phyloP scores from a whole-genome alignment of 2,329 filamentous ascomycete species.

The Aureobasidium melanogenum region DNA sequence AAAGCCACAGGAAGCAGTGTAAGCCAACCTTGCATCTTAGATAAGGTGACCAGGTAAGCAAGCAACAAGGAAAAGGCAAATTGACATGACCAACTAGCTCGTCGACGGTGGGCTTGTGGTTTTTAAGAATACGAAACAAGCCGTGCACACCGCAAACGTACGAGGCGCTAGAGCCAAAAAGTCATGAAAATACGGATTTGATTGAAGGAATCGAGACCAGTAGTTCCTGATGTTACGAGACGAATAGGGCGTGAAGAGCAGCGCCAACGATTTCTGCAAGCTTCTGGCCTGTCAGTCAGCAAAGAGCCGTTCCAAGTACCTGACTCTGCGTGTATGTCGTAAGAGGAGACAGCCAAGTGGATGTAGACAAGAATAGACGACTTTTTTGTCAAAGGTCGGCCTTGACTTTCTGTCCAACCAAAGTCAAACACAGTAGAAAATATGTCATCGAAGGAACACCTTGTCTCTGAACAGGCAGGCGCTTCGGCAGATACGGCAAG shows the following conservation, averaged over 20 bases:
- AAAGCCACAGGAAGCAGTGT: constrained; percentile 2
- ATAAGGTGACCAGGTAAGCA: constrained; percentile 9
- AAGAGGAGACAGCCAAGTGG: background rate
- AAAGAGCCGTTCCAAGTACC: background rate
- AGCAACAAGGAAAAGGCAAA: constrained; percentile 4
- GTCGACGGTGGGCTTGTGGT: constrained; percentile 1
- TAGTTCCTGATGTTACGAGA: background rate
- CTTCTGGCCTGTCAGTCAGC: background rate
- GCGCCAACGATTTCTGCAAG: background rate
- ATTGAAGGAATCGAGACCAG: constrained; percentile 1
- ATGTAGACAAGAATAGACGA: constrained; percentile 1
- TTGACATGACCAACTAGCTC: constrained; percentile 4
- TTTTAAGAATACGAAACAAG: constrained; percentile 10
- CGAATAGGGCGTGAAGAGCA: background rate
- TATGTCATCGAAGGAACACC: background rate
- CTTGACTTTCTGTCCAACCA: background rate
- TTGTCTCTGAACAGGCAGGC: background rate
- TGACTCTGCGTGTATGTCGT: background rate
- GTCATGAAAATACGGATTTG: background rate
- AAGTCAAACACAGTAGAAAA: background rate
- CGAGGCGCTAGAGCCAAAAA: constrained; percentile 6
- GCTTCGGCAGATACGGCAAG: background rate
- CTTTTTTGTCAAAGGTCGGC: background rate
- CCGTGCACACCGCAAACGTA: constrained; percentile 4
- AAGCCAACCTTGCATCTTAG: constrained; percentile 10